phyloP scores from a whole-genome alignment of 257 asterid genomes.

The Fraxinus excelsior region DNA sequence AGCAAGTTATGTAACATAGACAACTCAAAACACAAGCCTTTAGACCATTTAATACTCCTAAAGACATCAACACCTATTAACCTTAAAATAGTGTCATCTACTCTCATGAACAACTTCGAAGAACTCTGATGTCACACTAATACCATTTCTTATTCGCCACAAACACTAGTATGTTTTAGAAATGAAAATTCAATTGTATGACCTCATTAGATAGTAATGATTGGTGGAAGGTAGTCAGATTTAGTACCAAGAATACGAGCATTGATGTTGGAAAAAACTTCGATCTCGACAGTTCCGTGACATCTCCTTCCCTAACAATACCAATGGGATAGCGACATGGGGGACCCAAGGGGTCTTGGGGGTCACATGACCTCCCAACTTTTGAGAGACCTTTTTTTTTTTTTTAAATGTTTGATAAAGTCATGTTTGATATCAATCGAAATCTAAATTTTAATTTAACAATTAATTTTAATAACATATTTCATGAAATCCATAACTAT shows the following conservation, averaged over 20 bases:
- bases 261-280: conserved; percentile 74
- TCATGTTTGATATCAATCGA: no score
- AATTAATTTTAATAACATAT: no score
- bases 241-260: conserved; percentile 67
- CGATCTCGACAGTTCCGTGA: conserved; percentile 64
- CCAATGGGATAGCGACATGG: conserved; percentile 73
- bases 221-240: conserved; percentile 76
- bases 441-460: no score
- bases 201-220: conserved; percentile 61
- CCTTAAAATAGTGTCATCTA: background rate
- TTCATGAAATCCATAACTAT: no score
- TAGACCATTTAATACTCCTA: background rate
- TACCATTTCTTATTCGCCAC: background rate
- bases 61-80: background rate
- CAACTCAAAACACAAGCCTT: no score
- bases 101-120: background rate
- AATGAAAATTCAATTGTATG: background rate
- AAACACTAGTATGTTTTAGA: conserved; percentile 6
- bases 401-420: no score
- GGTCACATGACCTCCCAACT: no score
- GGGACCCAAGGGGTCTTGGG: no score
- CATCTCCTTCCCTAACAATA: conserved; percentile 47
- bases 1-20: background rate
- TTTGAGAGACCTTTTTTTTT: no score
- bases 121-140: background rate